Base-by-base conservation (phyloP, 768 basidiomycete species). In the Sporobolomyces pararoseus region DNA sequence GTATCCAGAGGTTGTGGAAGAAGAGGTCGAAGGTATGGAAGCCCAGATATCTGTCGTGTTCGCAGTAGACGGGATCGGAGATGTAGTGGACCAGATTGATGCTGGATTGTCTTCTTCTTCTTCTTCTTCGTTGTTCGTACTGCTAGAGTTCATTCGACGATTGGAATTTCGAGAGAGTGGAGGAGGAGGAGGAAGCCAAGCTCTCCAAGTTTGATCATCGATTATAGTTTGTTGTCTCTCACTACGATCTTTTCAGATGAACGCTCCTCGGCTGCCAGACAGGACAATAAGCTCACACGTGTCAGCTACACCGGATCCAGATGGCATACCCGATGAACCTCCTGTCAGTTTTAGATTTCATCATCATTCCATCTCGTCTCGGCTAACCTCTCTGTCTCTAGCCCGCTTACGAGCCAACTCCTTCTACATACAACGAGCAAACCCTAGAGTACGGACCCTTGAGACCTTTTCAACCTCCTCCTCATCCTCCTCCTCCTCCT, bases 331-430 rank as follows among this genome's bases (percentile, higher is more conserved):
- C 1, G 63, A 65, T 39, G 69, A 70, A 50, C 64, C 69, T 42
- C 69, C 69, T 19, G 69, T 44, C 25, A 21, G 39, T 31, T 25
- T 7, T 6, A 57, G n/a, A 0, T 44, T 34, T 21, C 35, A 42
- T 52, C 61, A 58, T 55, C 19, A 25, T 17, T 47, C 7, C 37
- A 21, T 21, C 23, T 3, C 3, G 32, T 52, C 21, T 21, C 50
- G 31, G 37, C 55, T 13, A 12, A 25, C 27, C 49, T 32, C 63
- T 23, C 5, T n/a, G 19, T 7, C 34, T 27, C 27, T 61, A 63
- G 70, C 66, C 71, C 2, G 63, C 67, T 2, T 72, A 72, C 60
- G 66, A 68, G n/a, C 47, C 71, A 0, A 55, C 37, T 16, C 66
- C 71, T 0, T 46, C 58, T 2, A 27, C 34, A n/a, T 4, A 25